Percentiles rank a stretch among this genome's conserved stretches.
These are phyloP conservation scores for Fusarium lateritium DNA, from an alignment of 2,329 filamentous ascomycete genomes.

Conservation along the genomic window DNA sequence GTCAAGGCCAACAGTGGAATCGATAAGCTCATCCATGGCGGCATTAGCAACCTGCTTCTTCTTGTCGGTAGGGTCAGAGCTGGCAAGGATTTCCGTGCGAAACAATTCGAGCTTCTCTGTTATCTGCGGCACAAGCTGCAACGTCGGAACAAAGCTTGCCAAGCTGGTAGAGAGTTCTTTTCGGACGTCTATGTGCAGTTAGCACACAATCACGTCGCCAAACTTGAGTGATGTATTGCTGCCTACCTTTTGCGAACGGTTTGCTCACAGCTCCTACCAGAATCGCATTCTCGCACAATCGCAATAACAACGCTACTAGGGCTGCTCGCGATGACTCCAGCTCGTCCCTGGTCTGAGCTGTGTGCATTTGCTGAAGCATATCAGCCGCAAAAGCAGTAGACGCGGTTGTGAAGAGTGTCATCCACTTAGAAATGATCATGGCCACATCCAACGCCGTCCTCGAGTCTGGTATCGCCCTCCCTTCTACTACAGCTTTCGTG, in stretches of 20 bases:
- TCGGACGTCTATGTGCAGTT: constrained; percentile 58
- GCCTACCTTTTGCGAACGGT: constrained; percentile 66
- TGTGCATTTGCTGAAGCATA: constrained; percentile 62
- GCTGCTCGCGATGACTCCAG: constrained; percentile 74
- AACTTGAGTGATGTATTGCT: constrained; percentile 8
- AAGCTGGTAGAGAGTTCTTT: constrained; percentile 67
- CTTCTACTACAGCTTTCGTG: constrained; percentile 83
- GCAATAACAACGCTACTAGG: constrained; percentile 74
- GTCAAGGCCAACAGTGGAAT: constrained; percentile 70
- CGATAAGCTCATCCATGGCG: constrained; percentile 70
- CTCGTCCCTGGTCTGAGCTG: constrained; percentile 66
- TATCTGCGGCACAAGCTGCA: constrained; percentile 70
- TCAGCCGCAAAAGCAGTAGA: constrained; percentile 64
- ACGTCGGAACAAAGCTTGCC: constrained; percentile 68
- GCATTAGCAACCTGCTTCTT: constrained; percentile 65
- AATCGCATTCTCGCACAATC: constrained; percentile 71
- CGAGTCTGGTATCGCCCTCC: constrained; percentile 61
- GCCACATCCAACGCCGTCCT: constrained; percentile 67
- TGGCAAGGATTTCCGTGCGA: constrained; percentile 68
- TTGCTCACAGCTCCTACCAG: constrained; percentile 69
- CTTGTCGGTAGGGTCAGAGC: constrained; percentile 68
- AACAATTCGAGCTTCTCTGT: constrained; percentile 70
- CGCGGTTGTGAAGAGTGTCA: constrained; percentile 69
- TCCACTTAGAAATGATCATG: constrained; percentile 69
- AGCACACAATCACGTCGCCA: background rate